A percentile compares a stretch with the other conserved stretches of the same genome.
Evolutionary conservation across 176 grass and related monocot genomes (phyloP).

Genomic region (Zizania latifolia): DNA sequence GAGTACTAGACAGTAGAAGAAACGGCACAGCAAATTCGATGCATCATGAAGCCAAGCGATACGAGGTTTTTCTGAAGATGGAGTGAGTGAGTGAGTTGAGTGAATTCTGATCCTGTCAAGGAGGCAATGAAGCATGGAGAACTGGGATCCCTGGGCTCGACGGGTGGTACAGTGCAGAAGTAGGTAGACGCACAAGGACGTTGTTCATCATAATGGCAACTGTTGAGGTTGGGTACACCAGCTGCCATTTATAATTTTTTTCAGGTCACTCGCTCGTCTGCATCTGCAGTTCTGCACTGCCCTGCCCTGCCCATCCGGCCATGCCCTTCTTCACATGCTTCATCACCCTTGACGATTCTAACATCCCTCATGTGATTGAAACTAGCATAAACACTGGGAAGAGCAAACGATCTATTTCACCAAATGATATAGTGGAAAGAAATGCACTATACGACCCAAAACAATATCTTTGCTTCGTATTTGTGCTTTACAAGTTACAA

Average conservation of each 20-base stretch:
- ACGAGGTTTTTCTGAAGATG: not conserved
- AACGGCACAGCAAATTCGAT: too few species aligned
- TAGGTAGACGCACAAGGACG: not conserved
- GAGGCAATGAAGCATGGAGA: not conserved
- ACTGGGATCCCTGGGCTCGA: not conserved
- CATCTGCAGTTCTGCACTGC: not conserved
- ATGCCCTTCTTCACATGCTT: too few species aligned
- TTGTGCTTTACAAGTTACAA: not conserved
- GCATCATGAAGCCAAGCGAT: too few species aligned
- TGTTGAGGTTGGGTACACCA: not conserved
- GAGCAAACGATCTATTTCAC: too few species aligned
- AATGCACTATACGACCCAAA: not conserved
- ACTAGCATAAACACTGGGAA: too few species aligned
- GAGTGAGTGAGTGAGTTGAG: too few species aligned
- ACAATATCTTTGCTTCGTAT: not conserved
- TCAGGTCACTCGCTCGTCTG: constrained; percentile 1
- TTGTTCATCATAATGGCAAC: not conserved
- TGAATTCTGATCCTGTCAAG: not conserved
- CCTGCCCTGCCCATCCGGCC: too few species aligned
- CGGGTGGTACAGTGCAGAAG: too few species aligned
- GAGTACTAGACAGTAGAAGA: too few species aligned
- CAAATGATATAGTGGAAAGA: too few species aligned
- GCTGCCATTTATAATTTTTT: not conserved
- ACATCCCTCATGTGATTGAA: too few species aligned
- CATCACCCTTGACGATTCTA: too few species aligned